Conservation (phyloP, 495 filamentous ascomycete genomes). For the Trichoderma orchidacearum region DNA sequence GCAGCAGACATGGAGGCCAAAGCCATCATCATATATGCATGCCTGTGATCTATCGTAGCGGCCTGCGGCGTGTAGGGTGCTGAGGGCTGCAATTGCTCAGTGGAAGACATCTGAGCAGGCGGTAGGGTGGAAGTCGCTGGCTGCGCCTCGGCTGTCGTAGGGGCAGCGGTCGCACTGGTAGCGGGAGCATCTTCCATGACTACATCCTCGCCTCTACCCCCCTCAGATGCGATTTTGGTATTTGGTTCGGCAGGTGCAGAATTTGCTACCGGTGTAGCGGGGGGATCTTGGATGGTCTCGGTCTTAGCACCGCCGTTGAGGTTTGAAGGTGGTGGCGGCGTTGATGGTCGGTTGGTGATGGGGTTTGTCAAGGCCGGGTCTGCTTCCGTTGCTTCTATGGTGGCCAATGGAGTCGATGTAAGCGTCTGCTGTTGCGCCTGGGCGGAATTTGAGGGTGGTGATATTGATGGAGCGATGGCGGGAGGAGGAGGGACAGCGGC, state of each 20-base stretch:
- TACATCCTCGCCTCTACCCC: background rate
- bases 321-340: background rate
- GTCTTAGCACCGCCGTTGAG: background rate
- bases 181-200: background rate
- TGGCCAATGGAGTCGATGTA: background rate
- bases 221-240: background rate
- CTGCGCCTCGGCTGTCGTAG: background rate
- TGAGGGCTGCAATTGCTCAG: background rate
- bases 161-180: background rate
- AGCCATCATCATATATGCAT: constrained; percentile 10
- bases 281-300: background rate
- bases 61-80: background rate
- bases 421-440: background rate
- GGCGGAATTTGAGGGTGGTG: background rate
- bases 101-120: background rate
- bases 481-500: background rate
- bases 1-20: constrained; percentile 12
- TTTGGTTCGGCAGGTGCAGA: background rate
- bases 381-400: background rate
- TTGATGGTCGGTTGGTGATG: background rate
- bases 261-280: background rate
- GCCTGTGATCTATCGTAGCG: constrained; percentile 8
- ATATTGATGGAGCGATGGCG: background rate
- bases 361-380: background rate
- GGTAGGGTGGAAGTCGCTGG: background rate